A percentile compares a stretch with the other conserved stretches of the same genome.
Conservation (phyloP, 202 grass and related monocot genomes). For the Panicum virgatum region DNA sequence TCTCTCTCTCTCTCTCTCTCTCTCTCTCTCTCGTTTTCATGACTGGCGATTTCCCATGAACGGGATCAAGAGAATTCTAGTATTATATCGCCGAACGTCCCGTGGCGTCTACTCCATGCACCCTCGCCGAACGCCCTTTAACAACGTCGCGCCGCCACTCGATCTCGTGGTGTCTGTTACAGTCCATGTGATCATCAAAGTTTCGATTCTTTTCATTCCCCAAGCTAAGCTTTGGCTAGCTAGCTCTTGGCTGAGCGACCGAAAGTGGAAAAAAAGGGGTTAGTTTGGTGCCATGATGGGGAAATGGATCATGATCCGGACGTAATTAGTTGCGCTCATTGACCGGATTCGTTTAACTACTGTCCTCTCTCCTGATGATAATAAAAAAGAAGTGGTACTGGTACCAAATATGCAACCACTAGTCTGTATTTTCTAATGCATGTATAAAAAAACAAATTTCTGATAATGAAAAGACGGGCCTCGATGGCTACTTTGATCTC, state of each 20-base stretch:
- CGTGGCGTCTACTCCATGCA: conserved; percentile 50
- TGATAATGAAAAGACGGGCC: not conserved
- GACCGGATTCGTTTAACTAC: not conserved
- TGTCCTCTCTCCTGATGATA: not conserved
- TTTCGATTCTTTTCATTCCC: not conserved
- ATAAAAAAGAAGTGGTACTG: not conserved
- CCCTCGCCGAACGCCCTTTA: not conserved
- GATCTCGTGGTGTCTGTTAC: conserved; percentile 8
- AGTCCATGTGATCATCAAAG: conserved; percentile 10
- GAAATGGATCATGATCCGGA: not conserved
- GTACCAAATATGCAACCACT: not conserved
- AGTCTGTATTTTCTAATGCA: not conserved
- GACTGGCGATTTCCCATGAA: conserved; percentile 28
- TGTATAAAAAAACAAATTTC: not conserved
- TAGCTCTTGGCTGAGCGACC: not conserved
- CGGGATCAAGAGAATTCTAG: not conserved
- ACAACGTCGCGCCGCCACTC: conserved; percentile 39
- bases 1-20: too few relatives aligned
- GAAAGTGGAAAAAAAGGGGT: not conserved
- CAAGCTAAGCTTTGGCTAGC: not conserved
- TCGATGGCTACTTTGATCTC: too few relatives aligned
- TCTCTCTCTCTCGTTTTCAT: too few relatives aligned
- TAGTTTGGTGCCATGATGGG: not conserved
- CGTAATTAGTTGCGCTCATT: not conserved
- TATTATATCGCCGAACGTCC: not conserved